A percentile compares a stretch with the other conserved stretches of the same genome.
phyloP scores from a whole-genome alignment of 805 yeast genomes.

The Kurtzmaniella cleridarum region DNA sequence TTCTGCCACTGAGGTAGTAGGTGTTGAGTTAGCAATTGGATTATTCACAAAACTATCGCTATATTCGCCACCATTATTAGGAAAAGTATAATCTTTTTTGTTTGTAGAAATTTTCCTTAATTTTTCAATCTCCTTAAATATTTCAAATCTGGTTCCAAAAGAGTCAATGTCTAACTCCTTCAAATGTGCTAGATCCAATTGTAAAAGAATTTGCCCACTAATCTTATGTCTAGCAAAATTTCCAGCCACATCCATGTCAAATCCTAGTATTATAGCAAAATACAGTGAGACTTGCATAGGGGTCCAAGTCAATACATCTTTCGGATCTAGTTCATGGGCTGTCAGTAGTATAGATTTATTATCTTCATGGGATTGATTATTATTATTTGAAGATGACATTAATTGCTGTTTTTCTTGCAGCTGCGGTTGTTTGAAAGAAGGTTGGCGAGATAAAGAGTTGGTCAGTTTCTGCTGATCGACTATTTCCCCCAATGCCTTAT shows the following conservation, averaged over 20 bases:
- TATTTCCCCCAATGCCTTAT: slow-evolving; percentile 64
- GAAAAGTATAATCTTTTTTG: neutral
- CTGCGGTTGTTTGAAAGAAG: neutral
- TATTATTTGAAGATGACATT: slow-evolving; percentile 6
- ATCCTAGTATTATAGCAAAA: slow-evolving; percentile 62
- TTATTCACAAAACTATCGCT: neutral
- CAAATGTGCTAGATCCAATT: slow-evolving; percentile 77
- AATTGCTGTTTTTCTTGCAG: slow-evolving; percentile 5
- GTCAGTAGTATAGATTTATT: neutral
- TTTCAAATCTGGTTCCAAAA: slow-evolving; percentile 93
- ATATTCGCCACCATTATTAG: neutral
- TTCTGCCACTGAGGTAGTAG: neutral
- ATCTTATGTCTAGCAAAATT: slow-evolving; percentile 85
- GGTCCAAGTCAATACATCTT: slow-evolving; percentile 61
- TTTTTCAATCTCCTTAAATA: slow-evolving; percentile 81
- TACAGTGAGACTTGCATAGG: slow-evolving; percentile 82
- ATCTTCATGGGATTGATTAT: no score
- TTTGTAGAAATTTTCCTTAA: slow-evolving; percentile 25
- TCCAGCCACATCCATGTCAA: slow-evolving; percentile 68
- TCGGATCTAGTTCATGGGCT: slow-evolving; percentile 38
- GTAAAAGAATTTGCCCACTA: slow-evolving; percentile 78
- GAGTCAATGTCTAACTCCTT: slow-evolving; percentile 89
- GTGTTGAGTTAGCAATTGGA: neutral
- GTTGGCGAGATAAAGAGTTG: neutral
- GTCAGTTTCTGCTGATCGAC: neutral